Evolutionary conservation across 2,329 filamentous ascomycete species (phyloP), one percentile per base, ranked within the genome.

Genomic region (Ilyonectria sp.): DNA sequence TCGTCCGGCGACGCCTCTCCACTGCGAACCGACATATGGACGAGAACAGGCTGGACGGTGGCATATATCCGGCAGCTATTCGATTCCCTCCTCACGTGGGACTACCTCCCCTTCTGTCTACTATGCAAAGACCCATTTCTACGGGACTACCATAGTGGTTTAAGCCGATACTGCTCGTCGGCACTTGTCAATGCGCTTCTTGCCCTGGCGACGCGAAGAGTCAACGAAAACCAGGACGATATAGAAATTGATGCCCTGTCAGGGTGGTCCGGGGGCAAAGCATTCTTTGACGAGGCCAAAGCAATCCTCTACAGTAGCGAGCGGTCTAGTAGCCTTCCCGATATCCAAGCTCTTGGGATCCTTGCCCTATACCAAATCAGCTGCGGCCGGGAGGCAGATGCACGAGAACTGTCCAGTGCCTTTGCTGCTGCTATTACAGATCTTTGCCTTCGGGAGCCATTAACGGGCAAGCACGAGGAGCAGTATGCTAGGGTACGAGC

Each of bases 21-120:
- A 7, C 65, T 33, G 23, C 33, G 29, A 1, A 37, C 19, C 10
- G 50, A 54, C 35, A 54, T 17, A 1, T 43, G 31, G 43, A 52
- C 60, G n/a, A 5, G 50, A 21, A 55, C 56, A 3, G 65, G 66
- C 4, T 67, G 60, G 66, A 65, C 63, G 6, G 33, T 58, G 29
- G 50, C 63, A 11, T 29, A 64, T 31, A 40, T 69, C 1, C 57
- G 58, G 10, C 60, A 65, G 26, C 31, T 65, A 8, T 52, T 69
- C n/a, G 57, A 71, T 17, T 26, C 59, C 1, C 40, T 69, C 6
- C 19, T 58, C 2, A 60, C 50, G 4, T 69, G 63, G 63, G 69
- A 71, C 33, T 63, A 62, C 21, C 31, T 68, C 3, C 49, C 64
- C n/a, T 68, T 65, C 43, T 35, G 50, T 15, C 29, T 54, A 19